A percentile compares a stretch with the other conserved stretches of the same genome.
Conservation (phyloP, 805 yeast species). For the Pachysolen tannophilus region DNA sequence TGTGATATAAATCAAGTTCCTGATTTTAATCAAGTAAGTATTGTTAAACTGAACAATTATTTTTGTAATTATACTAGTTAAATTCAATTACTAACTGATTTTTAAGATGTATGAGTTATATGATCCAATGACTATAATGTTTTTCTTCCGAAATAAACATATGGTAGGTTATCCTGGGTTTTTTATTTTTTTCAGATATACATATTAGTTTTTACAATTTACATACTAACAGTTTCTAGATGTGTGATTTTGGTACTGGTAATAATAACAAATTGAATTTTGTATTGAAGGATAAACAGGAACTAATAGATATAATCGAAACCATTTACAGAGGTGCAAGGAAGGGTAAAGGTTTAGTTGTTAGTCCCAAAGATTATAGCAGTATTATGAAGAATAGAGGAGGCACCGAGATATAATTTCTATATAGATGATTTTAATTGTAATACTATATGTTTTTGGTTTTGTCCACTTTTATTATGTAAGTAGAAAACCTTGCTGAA, state of each 20-base stretch:
- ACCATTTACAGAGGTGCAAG: conserved; percentile 85
- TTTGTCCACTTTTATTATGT: too few relatives aligned
- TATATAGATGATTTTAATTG: too few relatives aligned
- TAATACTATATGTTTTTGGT: too few relatives aligned
- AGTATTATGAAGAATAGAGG: conserved; percentile 20
- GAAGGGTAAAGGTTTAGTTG: conserved; percentile 88
- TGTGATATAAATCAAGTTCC: conserved; percentile 88
- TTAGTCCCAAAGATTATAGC: conserved; percentile 70
- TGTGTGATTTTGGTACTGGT: conserved; percentile 98
- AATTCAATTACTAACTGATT: neutral
- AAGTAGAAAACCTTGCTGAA: too few relatives aligned
- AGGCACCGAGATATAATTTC: too few relatives aligned
- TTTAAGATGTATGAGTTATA: conserved; percentile 75
- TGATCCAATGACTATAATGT: conserved; percentile 91
- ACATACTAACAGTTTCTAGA: conserved; percentile 14
- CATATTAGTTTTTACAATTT: neutral
- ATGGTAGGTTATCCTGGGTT: conserved; percentile 35
- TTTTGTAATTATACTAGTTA: neutral
- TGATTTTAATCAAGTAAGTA: conserved; percentile 61
- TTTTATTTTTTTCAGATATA: neutral
- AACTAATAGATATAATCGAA: conserved; percentile 84
- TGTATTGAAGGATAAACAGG: conserved; percentile 71
- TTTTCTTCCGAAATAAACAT: conserved; percentile 85
- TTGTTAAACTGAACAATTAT: neutral
- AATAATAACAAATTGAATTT: conserved; percentile 92